Percentiles rank a stretch among this genome's conserved stretches.
These are phyloP conservation scores for Ilyonectria robusta DNA, from an alignment of 2,329 filamentous ascomycete genomes.

Conservation along the genomic window DNA sequence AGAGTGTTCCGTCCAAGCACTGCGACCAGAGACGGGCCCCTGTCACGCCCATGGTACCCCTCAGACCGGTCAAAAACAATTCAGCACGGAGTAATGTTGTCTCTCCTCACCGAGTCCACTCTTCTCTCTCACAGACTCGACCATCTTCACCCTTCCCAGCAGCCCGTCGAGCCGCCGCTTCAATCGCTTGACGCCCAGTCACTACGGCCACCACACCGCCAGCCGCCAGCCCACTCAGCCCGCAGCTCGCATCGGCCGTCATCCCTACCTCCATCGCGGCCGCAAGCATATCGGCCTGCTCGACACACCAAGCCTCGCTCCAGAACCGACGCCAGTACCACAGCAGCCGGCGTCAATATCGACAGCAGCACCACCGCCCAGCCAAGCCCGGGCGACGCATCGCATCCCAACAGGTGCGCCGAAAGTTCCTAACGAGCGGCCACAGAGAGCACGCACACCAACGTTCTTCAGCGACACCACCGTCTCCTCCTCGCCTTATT, in stretches of 20 bases:
- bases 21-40: slow-evolving; percentile 45
- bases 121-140: slow-evolving; percentile 55
- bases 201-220: slow-evolving; percentile 50
- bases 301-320: slow-evolving; percentile 37
- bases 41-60: slow-evolving; percentile 54
- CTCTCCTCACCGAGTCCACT: slow-evolving; percentile 59
- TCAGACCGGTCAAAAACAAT: slow-evolving; percentile 60
- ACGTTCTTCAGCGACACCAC: slow-evolving; percentile 30
- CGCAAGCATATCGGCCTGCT: slow-evolving; percentile 46
- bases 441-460: slow-evolving; percentile 40
- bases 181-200: slow-evolving; percentile 48
- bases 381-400: slow-evolving; percentile 39
- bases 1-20: slow-evolving; percentile 40
- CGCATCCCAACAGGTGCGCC: slow-evolving; percentile 33
- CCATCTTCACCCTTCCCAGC: slow-evolving; percentile 52
- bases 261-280: slow-evolving; percentile 49
- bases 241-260: slow-evolving; percentile 47
- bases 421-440: slow-evolving; percentile 36
- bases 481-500: slow-evolving; percentile 18
- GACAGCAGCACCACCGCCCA: slow-evolving; percentile 29
- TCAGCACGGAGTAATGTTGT: slow-evolving; percentile 56
- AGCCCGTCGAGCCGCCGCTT: slow-evolving; percentile 47
- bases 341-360: slow-evolving; percentile 39
- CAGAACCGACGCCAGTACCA: slow-evolving; percentile 42
- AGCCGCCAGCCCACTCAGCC: slow-evolving; percentile 47